Evolutionary conservation across 2,329 filamentous ascomycete species (phyloP).

Genomic region (Aphanocladium album): DNA sequence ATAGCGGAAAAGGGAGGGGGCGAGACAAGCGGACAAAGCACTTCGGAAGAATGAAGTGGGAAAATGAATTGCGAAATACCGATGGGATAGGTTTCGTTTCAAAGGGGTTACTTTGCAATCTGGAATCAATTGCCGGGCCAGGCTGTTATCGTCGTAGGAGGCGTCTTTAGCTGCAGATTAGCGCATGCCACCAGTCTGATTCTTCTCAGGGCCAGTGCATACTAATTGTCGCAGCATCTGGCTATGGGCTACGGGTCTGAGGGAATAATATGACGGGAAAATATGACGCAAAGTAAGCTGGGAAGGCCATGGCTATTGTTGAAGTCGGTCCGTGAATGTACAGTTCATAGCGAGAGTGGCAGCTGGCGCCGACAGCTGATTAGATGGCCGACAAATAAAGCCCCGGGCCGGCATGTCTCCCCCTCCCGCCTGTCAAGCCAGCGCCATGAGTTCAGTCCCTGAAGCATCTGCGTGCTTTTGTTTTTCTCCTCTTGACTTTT

Average conservation of each 20-base stretch:
- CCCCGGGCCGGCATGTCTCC: no score
- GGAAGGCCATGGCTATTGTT: no score
- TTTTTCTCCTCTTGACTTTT: not conserved
- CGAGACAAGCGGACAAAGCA: not conserved
- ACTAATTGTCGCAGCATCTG: not conserved
- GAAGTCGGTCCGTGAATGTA: no score
- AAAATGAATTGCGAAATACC: not conserved
- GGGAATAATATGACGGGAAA: not conserved
- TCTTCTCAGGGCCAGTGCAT: not conserved
- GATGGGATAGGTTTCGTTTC: no score
- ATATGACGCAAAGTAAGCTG: not conserved
- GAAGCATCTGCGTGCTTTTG: not conserved
- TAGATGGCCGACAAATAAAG: no score
- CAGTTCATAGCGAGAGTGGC: no score
- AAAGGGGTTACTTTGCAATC: not conserved
- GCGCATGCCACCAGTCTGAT: not conserved
- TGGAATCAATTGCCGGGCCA: not conserved
- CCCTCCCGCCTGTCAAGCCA: no score
- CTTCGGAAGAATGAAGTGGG: not conserved
- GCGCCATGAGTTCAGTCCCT: not conserved
- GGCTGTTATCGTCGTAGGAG: not conserved
- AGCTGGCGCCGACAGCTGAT: no score
- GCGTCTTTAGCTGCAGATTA: slow-evolving; percentile 1
- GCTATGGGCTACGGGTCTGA: not conserved
- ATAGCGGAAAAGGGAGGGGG: not conserved